phyloP scores from a whole-genome alignment of 495 filamentous ascomycete species.

The Aspergillus sparsus region DNA sequence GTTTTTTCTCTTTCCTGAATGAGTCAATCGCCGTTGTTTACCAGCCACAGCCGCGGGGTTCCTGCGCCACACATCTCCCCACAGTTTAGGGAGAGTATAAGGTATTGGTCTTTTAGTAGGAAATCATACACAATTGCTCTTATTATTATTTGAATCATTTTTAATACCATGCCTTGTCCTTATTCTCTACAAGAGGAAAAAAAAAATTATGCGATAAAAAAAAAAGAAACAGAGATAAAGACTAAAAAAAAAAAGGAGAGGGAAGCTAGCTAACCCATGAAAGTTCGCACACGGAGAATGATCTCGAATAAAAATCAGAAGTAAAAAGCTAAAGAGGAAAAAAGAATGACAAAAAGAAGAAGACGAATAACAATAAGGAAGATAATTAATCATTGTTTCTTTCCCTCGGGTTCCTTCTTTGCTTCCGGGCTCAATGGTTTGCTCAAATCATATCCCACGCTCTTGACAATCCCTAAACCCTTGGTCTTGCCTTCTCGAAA shows the following conservation, averaged over 20 bases:
- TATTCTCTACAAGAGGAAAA: too few species aligned
- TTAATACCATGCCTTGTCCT: too few species aligned
- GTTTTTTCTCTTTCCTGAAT: conserved; percentile 19
- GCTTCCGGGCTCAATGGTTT: conserved; percentile 56
- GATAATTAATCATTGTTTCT: conserved; percentile 9
- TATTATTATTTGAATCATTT: neutral
- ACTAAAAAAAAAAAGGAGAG: neutral
- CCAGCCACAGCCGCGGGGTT: conserved; percentile 9
- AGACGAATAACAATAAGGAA: neutral
- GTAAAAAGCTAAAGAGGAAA: neutral
- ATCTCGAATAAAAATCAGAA: too few species aligned
- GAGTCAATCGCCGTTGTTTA: conserved; percentile 9
- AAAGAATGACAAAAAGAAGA: neutral
- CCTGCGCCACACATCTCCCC: conserved; percentile 10
- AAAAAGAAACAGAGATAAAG: neutral
- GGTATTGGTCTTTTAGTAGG: too few species aligned
- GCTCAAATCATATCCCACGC: conserved; percentile 77
- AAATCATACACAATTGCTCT: neutral
- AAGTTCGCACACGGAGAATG: too few species aligned
- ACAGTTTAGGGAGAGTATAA: neutral
- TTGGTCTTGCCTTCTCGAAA: conserved; percentile 96
- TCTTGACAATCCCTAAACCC: conserved; percentile 91
- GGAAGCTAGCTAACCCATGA: too few species aligned
- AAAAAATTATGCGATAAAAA: too few species aligned
- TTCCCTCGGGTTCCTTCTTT: conserved; percentile 25